Evolutionary conservation across 371 early-diverging fungal genomes (phyloP).

Genomic region (Lichtheimia ramosa): DNA sequence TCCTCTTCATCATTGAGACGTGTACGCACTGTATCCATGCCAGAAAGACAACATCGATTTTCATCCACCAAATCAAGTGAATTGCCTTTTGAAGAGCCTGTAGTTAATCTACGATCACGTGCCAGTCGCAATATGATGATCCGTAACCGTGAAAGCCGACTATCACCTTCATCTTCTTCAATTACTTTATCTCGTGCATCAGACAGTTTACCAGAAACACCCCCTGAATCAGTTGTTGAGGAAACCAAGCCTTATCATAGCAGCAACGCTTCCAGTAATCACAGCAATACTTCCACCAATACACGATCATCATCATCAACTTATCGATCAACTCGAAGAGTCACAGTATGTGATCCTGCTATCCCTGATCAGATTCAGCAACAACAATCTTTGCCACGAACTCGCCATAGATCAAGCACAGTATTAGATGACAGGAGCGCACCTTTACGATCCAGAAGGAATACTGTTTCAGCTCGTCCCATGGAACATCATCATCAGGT

Average conservation of each 20-base stretch:
- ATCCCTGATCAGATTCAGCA: too few relatives aligned
- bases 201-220: neutral
- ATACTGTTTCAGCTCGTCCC: neutral
- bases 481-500: neutral
- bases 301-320: too few relatives aligned
- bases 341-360: too few relatives aligned
- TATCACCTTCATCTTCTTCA: neutral
- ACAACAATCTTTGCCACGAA: neutral
- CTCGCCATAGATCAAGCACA: neutral
- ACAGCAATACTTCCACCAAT: too few relatives aligned
- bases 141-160: neutral
- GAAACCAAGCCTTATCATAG: neutral
- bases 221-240: neutral
- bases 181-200: neutral
- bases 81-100: neutral
- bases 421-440: neutral
- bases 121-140: neutral
- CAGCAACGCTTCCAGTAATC: too few relatives aligned
- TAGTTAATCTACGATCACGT: neutral
- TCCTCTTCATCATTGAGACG: neutral
- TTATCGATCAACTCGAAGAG: too few relatives aligned
- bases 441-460: constrained; percentile 2
- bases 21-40: constrained; percentile 3
- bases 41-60: constrained; percentile 4
- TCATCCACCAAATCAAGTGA: constrained; percentile 5